A percentile compares a stretch with the other conserved stretches of the same genome.
phyloP scores from a whole-genome alignment of 148 eudicot genomes.

The Bassia scoparia region DNA sequence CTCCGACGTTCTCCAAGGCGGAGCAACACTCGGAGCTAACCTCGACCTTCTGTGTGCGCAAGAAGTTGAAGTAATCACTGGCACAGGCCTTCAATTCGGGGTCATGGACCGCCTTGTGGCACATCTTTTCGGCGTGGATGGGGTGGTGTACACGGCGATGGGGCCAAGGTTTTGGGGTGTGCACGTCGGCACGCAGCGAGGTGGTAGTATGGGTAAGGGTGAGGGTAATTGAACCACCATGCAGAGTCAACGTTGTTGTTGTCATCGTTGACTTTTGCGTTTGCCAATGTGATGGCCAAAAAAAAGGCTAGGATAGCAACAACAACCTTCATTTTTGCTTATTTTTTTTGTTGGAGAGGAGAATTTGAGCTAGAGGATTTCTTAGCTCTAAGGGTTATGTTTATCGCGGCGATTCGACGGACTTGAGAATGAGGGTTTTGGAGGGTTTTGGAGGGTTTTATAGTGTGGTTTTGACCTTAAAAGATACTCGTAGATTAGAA shows the following conservation, averaged over 20 bases:
- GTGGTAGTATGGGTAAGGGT: too few relatives aligned
- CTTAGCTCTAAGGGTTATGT: not conserved
- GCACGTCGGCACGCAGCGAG: too few relatives aligned
- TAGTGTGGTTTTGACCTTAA: not conserved
- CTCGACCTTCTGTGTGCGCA: not conserved
- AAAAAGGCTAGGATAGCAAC: not conserved
- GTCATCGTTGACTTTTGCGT: not conserved
- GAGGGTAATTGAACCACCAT: not conserved
- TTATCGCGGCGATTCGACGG: not conserved
- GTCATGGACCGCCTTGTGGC: not conserved
- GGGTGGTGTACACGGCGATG: too few relatives aligned
- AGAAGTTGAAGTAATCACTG: not conserved
- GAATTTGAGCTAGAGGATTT: not conserved
- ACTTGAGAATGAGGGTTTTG: not conserved
- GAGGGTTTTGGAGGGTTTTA: not conserved
- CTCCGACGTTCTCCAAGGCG: not conserved
- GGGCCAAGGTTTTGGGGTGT: too few relatives aligned
- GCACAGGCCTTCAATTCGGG: not conserved
- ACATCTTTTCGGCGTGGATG: not conserved
- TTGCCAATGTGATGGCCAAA: slow-evolving; percentile 1
- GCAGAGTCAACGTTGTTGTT: not conserved
- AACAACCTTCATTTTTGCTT: not conserved
- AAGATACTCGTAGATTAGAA: not conserved
- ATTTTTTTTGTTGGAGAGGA: not conserved
- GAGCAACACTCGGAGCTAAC: slow-evolving; percentile 8